phyloP scores from a whole-genome alignment of 345 rosid genomes.

The Syzygium aqueum region DNA sequence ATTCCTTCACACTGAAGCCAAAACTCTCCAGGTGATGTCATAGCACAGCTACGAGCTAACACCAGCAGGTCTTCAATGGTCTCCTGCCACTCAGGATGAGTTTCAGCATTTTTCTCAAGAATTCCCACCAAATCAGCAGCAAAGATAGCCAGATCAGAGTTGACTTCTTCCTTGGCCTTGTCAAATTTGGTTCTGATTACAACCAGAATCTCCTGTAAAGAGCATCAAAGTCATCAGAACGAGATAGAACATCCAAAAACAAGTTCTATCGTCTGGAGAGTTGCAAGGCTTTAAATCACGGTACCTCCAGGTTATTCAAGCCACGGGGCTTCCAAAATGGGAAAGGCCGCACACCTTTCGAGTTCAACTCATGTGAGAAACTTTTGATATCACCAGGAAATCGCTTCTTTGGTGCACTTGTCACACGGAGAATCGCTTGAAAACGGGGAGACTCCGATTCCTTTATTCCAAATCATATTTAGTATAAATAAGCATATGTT shows the following conservation, averaged over 20 bases:
- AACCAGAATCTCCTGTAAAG: conserved; percentile 70
- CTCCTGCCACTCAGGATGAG: conserved; percentile 98
- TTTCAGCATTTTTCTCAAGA: conserved; percentile 94
- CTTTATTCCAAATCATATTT: conserved; percentile 69
- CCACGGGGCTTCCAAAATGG: conserved; percentile 96
- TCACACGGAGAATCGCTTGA: conserved; percentile 92
- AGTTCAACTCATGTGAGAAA: conserved; percentile 97
- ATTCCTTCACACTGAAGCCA: conserved; percentile 99
- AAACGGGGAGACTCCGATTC: conserved; percentile 99
- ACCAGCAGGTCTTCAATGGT: conserved; percentile 91
- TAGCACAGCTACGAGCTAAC: conserved; percentile 94
- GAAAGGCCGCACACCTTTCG: conserved; percentile 96
- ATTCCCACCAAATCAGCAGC: conserved; percentile 98
- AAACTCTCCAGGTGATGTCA: conserved; percentile 90
- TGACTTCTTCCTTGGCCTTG: conserved; percentile 98
- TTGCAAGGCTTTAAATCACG: not conserved
- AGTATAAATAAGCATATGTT: conserved; percentile 31
- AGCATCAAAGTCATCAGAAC: conserved; percentile 9
- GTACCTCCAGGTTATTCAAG: conserved; percentile 83
- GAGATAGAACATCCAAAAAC: not conserved
- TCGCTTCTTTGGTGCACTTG: conserved; percentile 95
- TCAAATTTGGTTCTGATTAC: conserved; percentile 87
- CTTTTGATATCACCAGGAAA: conserved; percentile 95
- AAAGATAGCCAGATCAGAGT: conserved; percentile 92
- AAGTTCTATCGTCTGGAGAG: not conserved